A percentile compares a stretch with the other conserved stretches of the same genome.
phyloP scores from a whole-genome alignment of 2,329 filamentous ascomycete species.

The Chaetomiaceae sp. region DNA sequence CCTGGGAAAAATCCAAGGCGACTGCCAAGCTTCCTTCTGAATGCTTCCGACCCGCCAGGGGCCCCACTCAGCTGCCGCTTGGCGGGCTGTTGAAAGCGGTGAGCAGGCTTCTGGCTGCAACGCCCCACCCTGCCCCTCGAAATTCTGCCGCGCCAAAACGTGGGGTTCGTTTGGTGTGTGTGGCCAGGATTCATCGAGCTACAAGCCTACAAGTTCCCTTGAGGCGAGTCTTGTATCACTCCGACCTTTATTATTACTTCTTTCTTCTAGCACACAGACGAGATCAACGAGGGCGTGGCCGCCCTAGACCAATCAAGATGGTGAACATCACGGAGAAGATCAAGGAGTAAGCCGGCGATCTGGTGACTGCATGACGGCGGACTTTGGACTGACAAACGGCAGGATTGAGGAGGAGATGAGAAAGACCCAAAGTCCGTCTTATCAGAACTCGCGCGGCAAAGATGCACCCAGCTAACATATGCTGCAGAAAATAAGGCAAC shows the following conservation, averaged over 20 bases:
- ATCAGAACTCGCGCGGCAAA: not conserved
- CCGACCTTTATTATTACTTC: not conserved
- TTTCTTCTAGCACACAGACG: not conserved
- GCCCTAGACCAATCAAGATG: conserved; percentile 55
- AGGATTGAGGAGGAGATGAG: conserved; percentile 99
- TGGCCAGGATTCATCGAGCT: conserved; percentile 9
- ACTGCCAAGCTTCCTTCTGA: too few relatives aligned
- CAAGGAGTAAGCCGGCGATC: conserved; percentile 76
- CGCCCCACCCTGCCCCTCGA: conserved; percentile 22
- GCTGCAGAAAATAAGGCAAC: conserved; percentile 93
- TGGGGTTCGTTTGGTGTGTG: conserved; percentile 19
- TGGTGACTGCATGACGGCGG: not conserved
- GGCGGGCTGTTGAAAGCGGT: conserved; percentile 18
- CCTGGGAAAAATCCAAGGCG: too few relatives aligned
- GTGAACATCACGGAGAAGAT: conserved; percentile 99
- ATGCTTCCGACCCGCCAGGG: too few relatives aligned
- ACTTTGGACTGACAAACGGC: conserved; percentile 25
- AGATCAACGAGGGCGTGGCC: conserved; percentile 26
- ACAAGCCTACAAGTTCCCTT: not conserved
- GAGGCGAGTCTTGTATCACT: conserved; percentile 2
- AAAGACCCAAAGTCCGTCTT: conserved; percentile 84
- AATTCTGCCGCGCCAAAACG: conserved; percentile 28
- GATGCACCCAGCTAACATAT: conserved; percentile 22
- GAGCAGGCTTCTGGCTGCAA: not conserved
- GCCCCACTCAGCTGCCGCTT: too few relatives aligned